These are phyloP conservation scores for Plasmodium gonderi DNA, from an alignment of 169 alveolate genomes.

Conservation along the genomic window DNA sequence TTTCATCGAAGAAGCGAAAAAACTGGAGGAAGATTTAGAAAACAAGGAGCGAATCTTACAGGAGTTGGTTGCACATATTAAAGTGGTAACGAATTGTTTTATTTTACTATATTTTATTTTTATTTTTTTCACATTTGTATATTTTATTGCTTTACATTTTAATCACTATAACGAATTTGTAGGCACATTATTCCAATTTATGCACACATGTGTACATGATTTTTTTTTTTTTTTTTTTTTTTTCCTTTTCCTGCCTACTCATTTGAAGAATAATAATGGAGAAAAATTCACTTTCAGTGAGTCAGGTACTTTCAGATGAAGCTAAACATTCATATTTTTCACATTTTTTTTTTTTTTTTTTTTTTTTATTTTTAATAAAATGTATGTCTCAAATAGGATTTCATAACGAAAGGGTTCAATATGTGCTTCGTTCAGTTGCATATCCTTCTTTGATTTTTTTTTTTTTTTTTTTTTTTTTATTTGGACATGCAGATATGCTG, in stretches of 20 bases:
- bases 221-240: not conserved
- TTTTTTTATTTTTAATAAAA: not conserved
- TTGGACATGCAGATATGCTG: conserved; percentile 1
- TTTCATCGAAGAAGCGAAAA: conserved; percentile 26
- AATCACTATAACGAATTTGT: not conserved
- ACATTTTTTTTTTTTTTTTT: not conserved
- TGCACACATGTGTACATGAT: not conserved
- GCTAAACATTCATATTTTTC: not conserved
- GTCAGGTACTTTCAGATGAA: not conserved
- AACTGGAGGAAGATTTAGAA: conserved; percentile 65
- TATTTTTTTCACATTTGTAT: not conserved
- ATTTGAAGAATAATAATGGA: not conserved
- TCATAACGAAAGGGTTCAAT: not conserved
- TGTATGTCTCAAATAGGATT: not conserved
- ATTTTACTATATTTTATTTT: too few species aligned
- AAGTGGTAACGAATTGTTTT: conserved; percentile 8
- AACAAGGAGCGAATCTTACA: conserved; percentile 60
- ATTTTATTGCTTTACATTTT: not conserved
- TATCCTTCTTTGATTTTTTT: not conserved
- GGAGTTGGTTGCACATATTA: conserved; percentile 53
- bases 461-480: not conserved
- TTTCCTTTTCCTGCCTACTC: not conserved
- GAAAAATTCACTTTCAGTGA: conserved; percentile 36
- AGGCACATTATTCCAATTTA: not conserved
- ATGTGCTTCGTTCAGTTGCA: not conserved